Base-by-base conservation (phyloP, 163 green algal genomes). In the Chlamydomonas reinhardtii region DNA sequence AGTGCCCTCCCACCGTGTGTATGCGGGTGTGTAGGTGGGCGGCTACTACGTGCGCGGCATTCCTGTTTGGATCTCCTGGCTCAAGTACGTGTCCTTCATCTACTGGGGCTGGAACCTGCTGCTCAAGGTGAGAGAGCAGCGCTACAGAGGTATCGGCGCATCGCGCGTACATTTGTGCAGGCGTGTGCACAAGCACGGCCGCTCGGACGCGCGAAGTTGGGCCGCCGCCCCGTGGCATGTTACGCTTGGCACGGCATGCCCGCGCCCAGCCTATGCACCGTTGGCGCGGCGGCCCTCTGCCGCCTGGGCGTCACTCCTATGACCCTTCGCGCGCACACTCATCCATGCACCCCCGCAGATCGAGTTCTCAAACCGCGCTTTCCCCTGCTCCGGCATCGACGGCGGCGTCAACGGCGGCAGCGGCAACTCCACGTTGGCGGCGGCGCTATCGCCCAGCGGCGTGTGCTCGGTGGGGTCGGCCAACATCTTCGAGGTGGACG, bases 1-100 rank as follows among this genome's bases (percentile, higher is more conserved):
- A n/a, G n/a, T n/a, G n/a, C n/a, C n/a, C n/a, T n/a, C n/a, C n/a
- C n/a, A n/a, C n/a, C n/a, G n/a, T n/a, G n/a, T n/a, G n/a, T n/a
- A n/a, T n/a, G n/a, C n/a, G n/a, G n/a, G n/a, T n/a, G n/a, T n/a
- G n/a, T 22, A 34, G 62, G 62, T 70, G 27, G 90, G 95, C 37
- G 93, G 96, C 74, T 99, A 95, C 91, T 98, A 96, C 86, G 92
- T 97, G 32, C 75, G 90, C 37, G 86, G 87, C 74, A 91, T 95
- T 22, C 91, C 90, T 4, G 79, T 91, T 27, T 95, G 89, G 89
- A 91, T 96, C 70, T 71, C 64, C 37, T 96, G 93, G 92, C n/a
- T 95, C 32, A 92, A 89, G 75, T 98, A 96, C 92, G 37, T 94
- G 4, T 94, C 87, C 31, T 98, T 96, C 90, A 92, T 97, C 74